phyloP scores from a whole-genome alignment of 768 basidiomycete genomes.

The Infundibulicybe gibba region DNA sequence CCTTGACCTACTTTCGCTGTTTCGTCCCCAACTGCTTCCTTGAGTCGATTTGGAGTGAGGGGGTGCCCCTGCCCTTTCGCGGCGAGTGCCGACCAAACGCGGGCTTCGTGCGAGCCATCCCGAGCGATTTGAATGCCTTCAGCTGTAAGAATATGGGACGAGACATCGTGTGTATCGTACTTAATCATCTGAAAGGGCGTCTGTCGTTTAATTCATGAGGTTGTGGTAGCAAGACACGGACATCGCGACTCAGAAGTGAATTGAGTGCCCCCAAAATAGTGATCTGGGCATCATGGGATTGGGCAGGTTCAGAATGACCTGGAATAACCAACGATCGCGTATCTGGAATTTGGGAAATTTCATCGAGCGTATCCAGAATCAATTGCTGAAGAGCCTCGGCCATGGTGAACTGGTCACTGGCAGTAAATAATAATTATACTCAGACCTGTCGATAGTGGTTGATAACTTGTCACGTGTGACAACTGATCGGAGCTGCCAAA shows the following conservation, averaged over 20 bases:
- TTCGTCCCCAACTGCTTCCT: slow-evolving; percentile 79
- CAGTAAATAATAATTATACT: too few species aligned
- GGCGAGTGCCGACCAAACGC: slow-evolving; percentile 87
- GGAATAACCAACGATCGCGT: slow-evolving; percentile 68
- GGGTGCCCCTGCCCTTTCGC: slow-evolving; percentile 65
- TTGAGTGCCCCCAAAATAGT: slow-evolving; percentile 88
- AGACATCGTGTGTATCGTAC: slow-evolving; percentile 74
- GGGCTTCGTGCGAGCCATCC: slow-evolving; percentile 91
- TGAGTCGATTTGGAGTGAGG: slow-evolving; percentile 63
- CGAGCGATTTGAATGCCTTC: slow-evolving; percentile 81
- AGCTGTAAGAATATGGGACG: slow-evolving; percentile 68
- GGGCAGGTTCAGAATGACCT: slow-evolving; percentile 52
- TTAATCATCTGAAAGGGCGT: slow-evolving; percentile 65
- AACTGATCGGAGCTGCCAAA: too few species aligned
- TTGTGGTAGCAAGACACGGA: slow-evolving; percentile 28
- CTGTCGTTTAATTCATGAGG: slow-evolving; percentile 7
- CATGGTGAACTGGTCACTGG: slow-evolving; percentile 35
- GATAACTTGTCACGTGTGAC: too few species aligned
- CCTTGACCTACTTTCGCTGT: slow-evolving; percentile 92
- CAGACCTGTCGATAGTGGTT: too few species aligned
- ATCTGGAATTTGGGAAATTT: slow-evolving; percentile 53
- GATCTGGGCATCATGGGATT: slow-evolving; percentile 76
- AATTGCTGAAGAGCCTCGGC: slow-evolving; percentile 79
- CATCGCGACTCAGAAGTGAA: slow-evolving; percentile 84
- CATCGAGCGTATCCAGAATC: slow-evolving; percentile 69